Conservation (phyloP, 2,329 filamentous ascomycete genomes). For the Colletotrichum eleusines region DNA sequence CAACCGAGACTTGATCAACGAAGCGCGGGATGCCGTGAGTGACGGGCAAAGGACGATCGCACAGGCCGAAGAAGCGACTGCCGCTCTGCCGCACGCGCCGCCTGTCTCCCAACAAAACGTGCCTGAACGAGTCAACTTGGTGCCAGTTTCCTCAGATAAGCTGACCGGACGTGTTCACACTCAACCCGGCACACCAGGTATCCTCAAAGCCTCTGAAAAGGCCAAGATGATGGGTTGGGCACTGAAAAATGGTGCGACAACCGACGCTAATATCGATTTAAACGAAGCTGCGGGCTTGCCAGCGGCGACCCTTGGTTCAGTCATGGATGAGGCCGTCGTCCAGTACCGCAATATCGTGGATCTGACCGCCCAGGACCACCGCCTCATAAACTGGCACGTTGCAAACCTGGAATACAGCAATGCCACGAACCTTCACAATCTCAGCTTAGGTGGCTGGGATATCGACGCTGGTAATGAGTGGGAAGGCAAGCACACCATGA, state of each 20-base stretch:
- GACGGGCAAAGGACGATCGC: constrained; percentile 79
- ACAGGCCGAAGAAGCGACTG: constrained; percentile 77
- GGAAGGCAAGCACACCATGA: constrained; percentile 92
- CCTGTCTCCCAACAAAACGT: constrained; percentile 67
- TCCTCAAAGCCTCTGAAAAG: constrained; percentile 80
- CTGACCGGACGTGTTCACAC: constrained; percentile 80
- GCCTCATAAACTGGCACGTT: constrained; percentile 97
- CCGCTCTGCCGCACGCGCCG: constrained; percentile 68
- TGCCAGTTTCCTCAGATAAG: constrained; percentile 75
- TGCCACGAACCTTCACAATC: constrained; percentile 85
- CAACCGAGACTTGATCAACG: constrained; percentile 83
- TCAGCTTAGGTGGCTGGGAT: constrained; percentile 94
- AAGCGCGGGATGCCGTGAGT: constrained; percentile 80
- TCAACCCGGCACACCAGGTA: constrained; percentile 75
- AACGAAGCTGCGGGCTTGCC: constrained; percentile 72
- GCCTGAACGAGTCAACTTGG: constrained; percentile 65
- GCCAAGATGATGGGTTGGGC: constrained; percentile 87
- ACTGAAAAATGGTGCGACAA: constrained; percentile 72
- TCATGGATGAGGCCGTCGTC: constrained; percentile 89
- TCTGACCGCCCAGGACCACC: constrained; percentile 85
- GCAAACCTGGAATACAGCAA: constrained; percentile 99
- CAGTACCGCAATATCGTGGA: constrained; percentile 90
- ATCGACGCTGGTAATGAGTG: constrained; percentile 98
- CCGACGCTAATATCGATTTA: constrained; percentile 78
- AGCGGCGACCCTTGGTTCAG: constrained; percentile 84